Evolutionary conservation across 495 filamentous ascomycete species (phyloP).

Genomic region (Podospora didyma): DNA sequence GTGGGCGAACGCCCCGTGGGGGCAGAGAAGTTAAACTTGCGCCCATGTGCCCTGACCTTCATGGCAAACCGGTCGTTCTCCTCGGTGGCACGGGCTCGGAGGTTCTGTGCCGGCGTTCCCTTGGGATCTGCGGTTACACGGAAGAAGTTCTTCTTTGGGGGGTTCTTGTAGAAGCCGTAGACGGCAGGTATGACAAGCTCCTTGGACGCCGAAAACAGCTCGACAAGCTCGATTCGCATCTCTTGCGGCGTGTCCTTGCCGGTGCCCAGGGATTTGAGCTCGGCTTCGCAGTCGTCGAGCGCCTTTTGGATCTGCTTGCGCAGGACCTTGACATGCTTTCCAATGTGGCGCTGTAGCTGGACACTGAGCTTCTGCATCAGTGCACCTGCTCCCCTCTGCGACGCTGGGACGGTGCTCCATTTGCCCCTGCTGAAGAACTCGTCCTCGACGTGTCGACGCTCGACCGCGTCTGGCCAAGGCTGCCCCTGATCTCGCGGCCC

Average conservation of each 20-base stretch:
- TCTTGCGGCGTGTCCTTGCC: slow-evolving; percentile 35
- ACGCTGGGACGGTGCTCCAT: slow-evolving; percentile 35
- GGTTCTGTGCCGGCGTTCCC: slow-evolving; percentile 37
- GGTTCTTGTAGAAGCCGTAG: slow-evolving; percentile 40
- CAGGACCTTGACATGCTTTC: slow-evolving; percentile 30
- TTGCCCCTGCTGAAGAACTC: slow-evolving; percentile 36
- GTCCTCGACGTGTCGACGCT: slow-evolving; percentile 24
- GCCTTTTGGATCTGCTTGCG: slow-evolving; percentile 33
- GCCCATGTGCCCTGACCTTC: slow-evolving; percentile 32
- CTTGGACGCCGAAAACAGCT: slow-evolving; percentile 34
- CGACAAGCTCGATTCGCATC: slow-evolving; percentile 37
- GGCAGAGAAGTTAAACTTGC: slow-evolving; percentile 31
- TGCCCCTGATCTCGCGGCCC: slow-evolving; percentile 34
- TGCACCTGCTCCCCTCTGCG: slow-evolving; percentile 30
- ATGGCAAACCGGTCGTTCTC: slow-evolving; percentile 37
- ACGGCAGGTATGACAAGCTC: slow-evolving; percentile 37
- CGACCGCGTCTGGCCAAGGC: slow-evolving; percentile 27
- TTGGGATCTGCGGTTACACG: slow-evolving; percentile 30
- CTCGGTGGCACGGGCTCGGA: slow-evolving; percentile 37
- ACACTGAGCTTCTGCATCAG: slow-evolving; percentile 33
- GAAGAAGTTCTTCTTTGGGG: slow-evolving; percentile 36
- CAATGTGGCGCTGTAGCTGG: slow-evolving; percentile 38
- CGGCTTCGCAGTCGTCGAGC: slow-evolving; percentile 34
- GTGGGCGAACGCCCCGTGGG: not conserved
- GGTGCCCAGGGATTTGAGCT: slow-evolving; percentile 33